phyloP scores from a whole-genome alignment of 2,329 filamentous ascomycete species.

The Pseudogymnoascus sp. region DNA sequence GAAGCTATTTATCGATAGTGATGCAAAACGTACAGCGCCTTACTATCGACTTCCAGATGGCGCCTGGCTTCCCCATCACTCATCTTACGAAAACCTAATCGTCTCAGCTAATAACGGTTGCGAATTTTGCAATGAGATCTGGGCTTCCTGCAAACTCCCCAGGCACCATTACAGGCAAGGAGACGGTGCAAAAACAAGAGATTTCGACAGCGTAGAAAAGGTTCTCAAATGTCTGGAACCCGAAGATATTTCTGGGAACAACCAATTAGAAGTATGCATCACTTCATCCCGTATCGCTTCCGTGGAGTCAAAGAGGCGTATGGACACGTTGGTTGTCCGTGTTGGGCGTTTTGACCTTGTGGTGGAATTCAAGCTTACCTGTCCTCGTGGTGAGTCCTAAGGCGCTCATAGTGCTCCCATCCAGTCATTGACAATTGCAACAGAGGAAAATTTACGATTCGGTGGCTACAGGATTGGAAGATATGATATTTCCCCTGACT shows the following conservation, averaged over 20 bases:
- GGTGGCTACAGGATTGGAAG: background rate
- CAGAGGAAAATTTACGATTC: background rate
- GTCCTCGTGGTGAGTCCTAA: background rate
- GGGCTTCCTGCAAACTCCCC: background rate
- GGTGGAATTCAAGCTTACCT: background rate
- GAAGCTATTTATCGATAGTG: background rate
- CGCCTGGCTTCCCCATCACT: background rate
- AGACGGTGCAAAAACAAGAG: background rate
- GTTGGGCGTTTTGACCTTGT: constrained; percentile 2
- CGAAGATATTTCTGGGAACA: background rate
- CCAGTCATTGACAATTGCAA: background rate
- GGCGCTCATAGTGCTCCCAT: background rate
- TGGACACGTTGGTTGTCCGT: background rate
- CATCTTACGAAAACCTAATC: background rate
- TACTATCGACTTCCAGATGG: constrained; percentile 3
- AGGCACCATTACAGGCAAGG: background rate
- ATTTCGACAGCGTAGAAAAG: background rate
- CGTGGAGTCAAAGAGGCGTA: background rate
- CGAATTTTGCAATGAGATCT: background rate
- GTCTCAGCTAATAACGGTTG: background rate
- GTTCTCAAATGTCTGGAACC: background rate
- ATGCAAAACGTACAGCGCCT: background rate
- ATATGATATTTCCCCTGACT: background rate
- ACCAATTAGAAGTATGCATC: background rate
- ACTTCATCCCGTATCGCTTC: background rate